phyloP scores from a whole-genome alignment of 176 grass and related monocot species.

The bread wheat (Triticum aestivum) region IWGSC_CS_RefSeq_v2.1 NC_057796.1:446863217-446863716 shows the following conservation, averaged over 20 bases:
- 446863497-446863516: constrained; percentile 79
- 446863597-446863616: background rate
- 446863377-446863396: constrained; percentile 68
- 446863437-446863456: constrained; percentile 76
- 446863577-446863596: background rate
- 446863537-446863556: constrained; percentile 47
- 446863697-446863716: background rate
- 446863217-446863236: background rate
- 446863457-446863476: constrained; percentile 74
- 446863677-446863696: background rate
- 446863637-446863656: background rate
- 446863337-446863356: constrained; percentile 49
- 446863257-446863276: constrained; percentile 16
- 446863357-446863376: constrained; percentile 47
- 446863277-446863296: constrained; percentile 26
- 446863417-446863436: constrained; percentile 36
- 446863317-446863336: constrained; percentile 49
- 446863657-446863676: background rate
- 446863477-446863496: constrained; percentile 61
- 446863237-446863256: background rate
- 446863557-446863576: constrained; percentile 33
- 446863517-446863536: constrained; percentile 90
- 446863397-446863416: constrained; percentile 58
- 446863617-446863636: background rate
- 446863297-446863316: constrained; percentile 45